These are phyloP conservation scores for Anthostomella pinea DNA, from an alignment of 2,329 filamentous ascomycete species.

Conservation along the genomic window DNA sequence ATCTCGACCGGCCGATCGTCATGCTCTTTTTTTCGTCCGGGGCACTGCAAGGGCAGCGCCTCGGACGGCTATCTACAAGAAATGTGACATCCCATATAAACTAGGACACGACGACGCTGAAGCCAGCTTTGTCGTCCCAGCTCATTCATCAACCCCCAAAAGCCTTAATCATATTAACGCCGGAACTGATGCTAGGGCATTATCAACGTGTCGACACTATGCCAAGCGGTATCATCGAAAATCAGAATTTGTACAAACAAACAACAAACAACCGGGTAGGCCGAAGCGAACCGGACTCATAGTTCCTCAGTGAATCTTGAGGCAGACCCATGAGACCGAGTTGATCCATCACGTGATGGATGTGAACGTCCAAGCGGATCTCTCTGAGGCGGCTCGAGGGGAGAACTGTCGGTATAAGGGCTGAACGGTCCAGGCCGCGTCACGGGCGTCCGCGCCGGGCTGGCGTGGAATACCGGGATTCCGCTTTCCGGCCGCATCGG, in stretches of 20 bases:
- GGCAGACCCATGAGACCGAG: conserved; percentile 29
- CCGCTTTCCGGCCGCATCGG: conserved; percentile 61
- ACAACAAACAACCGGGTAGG: conserved; percentile 15
- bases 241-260: conserved; percentile 17
- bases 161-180: conserved; percentile 24
- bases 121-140: conserved; percentile 6
- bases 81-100: conserved; percentile 21
- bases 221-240: conserved; percentile 29
- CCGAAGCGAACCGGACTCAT: conserved; percentile 25
- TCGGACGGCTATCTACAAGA: conserved; percentile 32
- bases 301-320: conserved; percentile 43
- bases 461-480: conserved; percentile 58
- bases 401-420: conserved; percentile 29
- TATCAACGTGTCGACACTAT: conserved; percentile 18
- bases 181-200: conserved; percentile 24
- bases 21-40: conserved; percentile 9
- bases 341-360: conserved; percentile 34
- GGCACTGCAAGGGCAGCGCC: too few relatives aligned
- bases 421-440: conserved; percentile 53
- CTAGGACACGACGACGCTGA: conserved; percentile 11
- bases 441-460: conserved; percentile 62
- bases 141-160: conserved; percentile 12
- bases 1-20: conserved; percentile 15
- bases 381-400: conserved; percentile 25
- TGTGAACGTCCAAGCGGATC: conserved; percentile 40